phyloP scores from a whole-genome alignment of 164 flowering plant genomes.

The Aristolochia fimbriata region DNA sequence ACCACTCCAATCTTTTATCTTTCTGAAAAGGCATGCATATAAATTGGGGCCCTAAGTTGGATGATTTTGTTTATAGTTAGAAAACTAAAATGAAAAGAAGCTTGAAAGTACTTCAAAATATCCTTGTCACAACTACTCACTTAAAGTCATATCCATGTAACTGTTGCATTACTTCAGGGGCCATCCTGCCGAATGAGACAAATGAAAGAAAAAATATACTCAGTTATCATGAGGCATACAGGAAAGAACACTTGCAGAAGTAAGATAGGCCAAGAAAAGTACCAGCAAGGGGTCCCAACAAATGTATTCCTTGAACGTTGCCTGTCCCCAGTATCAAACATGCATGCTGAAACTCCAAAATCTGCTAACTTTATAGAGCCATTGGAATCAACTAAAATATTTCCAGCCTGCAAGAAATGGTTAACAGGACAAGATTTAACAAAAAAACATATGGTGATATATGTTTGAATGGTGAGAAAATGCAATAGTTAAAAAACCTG shows the following conservation, averaged over 20 bases:
- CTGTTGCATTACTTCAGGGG: slow-evolving; percentile 99
- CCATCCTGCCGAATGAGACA: slow-evolving; percentile 61
- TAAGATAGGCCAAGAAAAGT: background rate
- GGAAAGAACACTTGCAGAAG: background rate
- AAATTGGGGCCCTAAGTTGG: too few species aligned
- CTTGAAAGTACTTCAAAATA: too few species aligned
- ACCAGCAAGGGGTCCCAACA: slow-evolving; percentile 99
- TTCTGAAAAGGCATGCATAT: too few species aligned
- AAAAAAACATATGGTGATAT: background rate
- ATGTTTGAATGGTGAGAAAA: too few species aligned
- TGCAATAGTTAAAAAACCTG: too few species aligned
- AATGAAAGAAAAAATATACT: slow-evolving; percentile 1
- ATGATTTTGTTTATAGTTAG: too few species aligned
- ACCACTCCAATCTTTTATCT: too few species aligned
- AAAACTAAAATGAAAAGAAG: too few species aligned
- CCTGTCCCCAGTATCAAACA: slow-evolving; percentile 94
- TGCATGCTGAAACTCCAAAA: slow-evolving; percentile 93
- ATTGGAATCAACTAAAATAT: slow-evolving; percentile 67
- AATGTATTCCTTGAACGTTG: slow-evolving; percentile 90
- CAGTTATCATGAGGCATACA: background rate
- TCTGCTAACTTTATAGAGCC: slow-evolving; percentile 88
- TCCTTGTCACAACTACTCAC: slow-evolving; percentile 29
- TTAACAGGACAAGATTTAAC: background rate
- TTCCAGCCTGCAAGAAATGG: slow-evolving; percentile 68
- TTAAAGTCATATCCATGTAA: slow-evolving; percentile 94